A percentile compares a stretch with the other conserved stretches of the same genome.
Conservation (phyloP, 441 rosid genomes). For the Gossypium lobatum region DNA sequence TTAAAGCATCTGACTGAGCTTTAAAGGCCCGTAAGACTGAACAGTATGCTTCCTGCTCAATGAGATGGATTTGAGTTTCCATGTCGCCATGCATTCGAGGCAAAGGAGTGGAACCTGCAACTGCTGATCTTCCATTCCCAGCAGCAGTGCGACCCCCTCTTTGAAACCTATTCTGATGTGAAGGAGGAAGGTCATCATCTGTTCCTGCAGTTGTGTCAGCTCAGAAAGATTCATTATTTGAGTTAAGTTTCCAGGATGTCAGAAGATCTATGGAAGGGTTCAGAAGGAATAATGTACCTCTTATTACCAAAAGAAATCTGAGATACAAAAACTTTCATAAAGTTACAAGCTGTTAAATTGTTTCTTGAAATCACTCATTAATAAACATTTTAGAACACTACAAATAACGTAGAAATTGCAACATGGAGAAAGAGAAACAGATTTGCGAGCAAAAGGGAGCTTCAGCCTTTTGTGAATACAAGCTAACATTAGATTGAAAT, state of each 20-base stretch:
- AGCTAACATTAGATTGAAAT: background rate
- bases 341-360: background rate
- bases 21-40: conserved; percentile 92
- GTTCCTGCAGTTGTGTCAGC: conserved; percentile 57
- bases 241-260: background rate
- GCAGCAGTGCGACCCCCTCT: conserved; percentile 55
- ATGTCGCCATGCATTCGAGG: conserved; percentile 78
- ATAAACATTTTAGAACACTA: background rate
- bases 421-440: background rate
- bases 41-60: conserved; percentile 94
- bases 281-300: background rate
- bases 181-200: conserved; percentile 96
- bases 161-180: conserved; percentile 88
- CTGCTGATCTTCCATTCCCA: conserved; percentile 79
- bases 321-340: background rate
- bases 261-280: background rate
- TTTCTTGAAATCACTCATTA: background rate
- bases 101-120: conserved; percentile 50
- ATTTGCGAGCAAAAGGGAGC: background rate
- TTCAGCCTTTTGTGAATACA: background rate
- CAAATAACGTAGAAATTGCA: background rate
- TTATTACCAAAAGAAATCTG: background rate
- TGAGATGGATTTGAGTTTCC: conserved; percentile 93
- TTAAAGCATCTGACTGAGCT: conserved; percentile 97
- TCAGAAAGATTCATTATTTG: conserved; percentile 15